These are phyloP conservation scores for Ceratobasidium sp. DNA, from an alignment of 1,284 basidiomycete species.

Conservation along the genomic window DNA sequence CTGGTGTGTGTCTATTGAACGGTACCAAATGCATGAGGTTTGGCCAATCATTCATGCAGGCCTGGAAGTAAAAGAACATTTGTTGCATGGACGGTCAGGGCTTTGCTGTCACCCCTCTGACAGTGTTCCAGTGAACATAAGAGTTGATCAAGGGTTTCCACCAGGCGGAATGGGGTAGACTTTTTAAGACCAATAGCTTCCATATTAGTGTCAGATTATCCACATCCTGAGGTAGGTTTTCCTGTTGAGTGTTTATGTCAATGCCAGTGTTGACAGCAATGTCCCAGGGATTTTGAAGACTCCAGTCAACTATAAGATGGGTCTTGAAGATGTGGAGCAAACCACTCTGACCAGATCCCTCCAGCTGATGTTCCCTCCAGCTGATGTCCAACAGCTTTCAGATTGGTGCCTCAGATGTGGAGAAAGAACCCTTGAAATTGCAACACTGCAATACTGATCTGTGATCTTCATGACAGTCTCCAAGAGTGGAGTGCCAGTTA, in stretches of 20 bases:
- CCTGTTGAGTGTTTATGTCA: slow-evolving; percentile 1
- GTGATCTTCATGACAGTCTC: neutral
- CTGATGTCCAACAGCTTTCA: neutral
- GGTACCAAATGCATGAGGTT: too few species aligned
- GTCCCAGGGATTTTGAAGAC: slow-evolving; percentile 11
- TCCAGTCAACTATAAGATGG: slow-evolving; percentile 30
- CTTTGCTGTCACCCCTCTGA: neutral
- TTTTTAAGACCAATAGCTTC: neutral
- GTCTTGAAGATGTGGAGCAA: too few species aligned
- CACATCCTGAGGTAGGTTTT: neutral
- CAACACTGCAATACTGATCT: neutral
- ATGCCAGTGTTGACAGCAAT: neutral
- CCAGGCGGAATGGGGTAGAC: too few species aligned
- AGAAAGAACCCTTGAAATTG: neutral
- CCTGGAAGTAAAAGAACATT: neutral
- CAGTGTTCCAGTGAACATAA: neutral
- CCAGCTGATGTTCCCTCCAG: too few species aligned
- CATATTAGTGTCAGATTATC: neutral
- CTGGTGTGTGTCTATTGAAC: too few species aligned
- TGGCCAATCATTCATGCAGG: too few species aligned
- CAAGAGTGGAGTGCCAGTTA: neutral
- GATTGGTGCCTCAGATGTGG: neutral
- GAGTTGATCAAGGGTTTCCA: neutral
- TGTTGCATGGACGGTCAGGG: neutral
- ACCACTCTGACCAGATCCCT: too few species aligned